Conservation (phyloP, 768 basidiomycete genomes). For the Hydnum rufescens region DNA sequence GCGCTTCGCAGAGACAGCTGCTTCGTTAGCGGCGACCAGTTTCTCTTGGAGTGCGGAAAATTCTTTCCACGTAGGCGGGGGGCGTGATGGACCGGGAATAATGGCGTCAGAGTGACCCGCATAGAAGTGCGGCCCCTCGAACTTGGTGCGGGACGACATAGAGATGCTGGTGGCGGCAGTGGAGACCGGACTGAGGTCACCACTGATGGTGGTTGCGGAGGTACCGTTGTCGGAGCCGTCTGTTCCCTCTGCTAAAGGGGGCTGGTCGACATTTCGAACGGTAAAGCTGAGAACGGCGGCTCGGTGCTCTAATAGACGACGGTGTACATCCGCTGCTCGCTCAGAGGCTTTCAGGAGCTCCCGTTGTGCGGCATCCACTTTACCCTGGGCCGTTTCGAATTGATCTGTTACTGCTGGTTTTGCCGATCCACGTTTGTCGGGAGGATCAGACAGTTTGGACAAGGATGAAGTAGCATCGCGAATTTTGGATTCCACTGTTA, state of each 20-base stretch:
- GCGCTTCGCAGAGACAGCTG: slow-evolving; percentile 36
- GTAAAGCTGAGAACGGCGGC: slow-evolving; percentile 62
- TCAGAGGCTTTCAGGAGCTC: slow-evolving; percentile 53
- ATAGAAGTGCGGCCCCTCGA: slow-evolving; percentile 71
- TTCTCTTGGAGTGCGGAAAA: slow-evolving; percentile 40
- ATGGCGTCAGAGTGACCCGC: slow-evolving; percentile 59
- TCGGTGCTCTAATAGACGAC: slow-evolving; percentile 57
- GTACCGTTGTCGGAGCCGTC: slow-evolving; percentile 8
- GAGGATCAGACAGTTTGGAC: slow-evolving; percentile 22
- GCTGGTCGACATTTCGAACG: slow-evolving; percentile 43
- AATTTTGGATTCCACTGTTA: slow-evolving; percentile 67
- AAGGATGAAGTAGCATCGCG: slow-evolving; percentile 57
- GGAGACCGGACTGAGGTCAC: slow-evolving; percentile 27
- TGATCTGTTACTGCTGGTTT: slow-evolving; percentile 42
- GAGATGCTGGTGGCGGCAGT: slow-evolving; percentile 24
- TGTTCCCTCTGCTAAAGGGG: slow-evolving; percentile 4
- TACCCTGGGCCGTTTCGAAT: slow-evolving; percentile 49
- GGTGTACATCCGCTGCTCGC: slow-evolving; percentile 40
- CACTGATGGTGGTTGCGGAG: slow-evolving; percentile 2
- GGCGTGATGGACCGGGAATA: slow-evolving; percentile 29
- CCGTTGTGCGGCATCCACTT: slow-evolving; percentile 47
- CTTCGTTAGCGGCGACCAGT: slow-evolving; percentile 38
- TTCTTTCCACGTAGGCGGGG: slow-evolving; percentile 27
- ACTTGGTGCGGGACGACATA: slow-evolving; percentile 32
- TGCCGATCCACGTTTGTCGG: slow-evolving; percentile 33